Evolutionary conservation across 345 rosid species (phyloP), one percentile per base, ranked within the genome.

Genomic region (Streptanthus diversifolius): DNA sequence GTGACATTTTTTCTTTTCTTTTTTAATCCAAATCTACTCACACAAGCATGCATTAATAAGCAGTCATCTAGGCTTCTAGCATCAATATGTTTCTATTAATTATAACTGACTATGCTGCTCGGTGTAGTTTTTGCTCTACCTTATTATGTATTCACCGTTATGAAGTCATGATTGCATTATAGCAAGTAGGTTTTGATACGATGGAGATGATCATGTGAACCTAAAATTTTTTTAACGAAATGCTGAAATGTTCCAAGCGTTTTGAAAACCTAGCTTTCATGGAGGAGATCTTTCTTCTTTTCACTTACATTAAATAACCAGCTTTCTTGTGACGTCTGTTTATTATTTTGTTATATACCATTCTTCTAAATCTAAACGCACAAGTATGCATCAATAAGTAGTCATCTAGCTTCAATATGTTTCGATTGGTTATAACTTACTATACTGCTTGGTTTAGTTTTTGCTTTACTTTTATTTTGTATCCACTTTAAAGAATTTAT

Each of bases 141-240:
- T 52, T 41, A 21, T 45, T 21, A 9, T 52, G 21, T 66, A n/a
- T 22, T 54, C 58, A 74, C 52, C 24, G 48, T 71, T 65, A 32
- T 37, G 12, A 6, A 10, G 39, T 73, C 80, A 29, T 47, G 29
- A 67, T 36, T 70, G 33, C 63, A 54, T 79, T 84, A 85, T 90
- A 93, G 97, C 92, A 93, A 89, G 87, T 90, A 75, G 97, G 98
- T 5, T 83, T 90, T 82, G 93, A 93, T 82, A 80, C 88, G n/a
- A 76, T 56, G 71, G 93, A 85, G 77, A 79, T 93, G 90, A 68
- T 89, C 53, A 78, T 37, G 14, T 37, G 41, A 37, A 37, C 41
- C 14, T 11, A 4, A 36, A 10, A 37, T 2, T 2, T 3, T 37
- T 11, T 10, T 37, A 37, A 37, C 12, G 41, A 37, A 10, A 36